Percentiles rank a stretch among this genome's conserved stretches.
These are phyloP conservation scores for Lachnellula cervina DNA, from an alignment of 2,329 filamentous ascomycete species.

Conservation along the genomic window DNA sequence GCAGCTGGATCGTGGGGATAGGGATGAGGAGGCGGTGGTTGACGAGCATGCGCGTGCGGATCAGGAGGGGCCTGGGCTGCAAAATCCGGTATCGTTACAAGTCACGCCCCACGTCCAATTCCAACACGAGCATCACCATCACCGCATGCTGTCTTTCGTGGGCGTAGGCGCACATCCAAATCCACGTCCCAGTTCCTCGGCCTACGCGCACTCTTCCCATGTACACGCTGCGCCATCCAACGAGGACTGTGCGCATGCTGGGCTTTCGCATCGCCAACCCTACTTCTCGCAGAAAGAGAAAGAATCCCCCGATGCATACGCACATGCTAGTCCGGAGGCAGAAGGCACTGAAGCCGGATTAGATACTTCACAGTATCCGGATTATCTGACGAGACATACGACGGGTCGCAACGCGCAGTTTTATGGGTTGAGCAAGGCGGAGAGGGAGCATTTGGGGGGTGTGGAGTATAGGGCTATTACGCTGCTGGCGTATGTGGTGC, in stretches of 20 bases:
- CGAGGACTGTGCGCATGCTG: background rate
- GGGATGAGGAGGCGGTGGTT: background rate
- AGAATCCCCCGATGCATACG: too few species aligned
- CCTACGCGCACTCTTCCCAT: constrained; percentile 1
- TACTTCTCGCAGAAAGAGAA: background rate
- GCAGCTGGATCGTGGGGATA: too few species aligned
- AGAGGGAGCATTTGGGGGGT: constrained; percentile 55
- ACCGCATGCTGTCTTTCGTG: constrained; percentile 16
- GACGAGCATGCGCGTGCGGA: background rate
- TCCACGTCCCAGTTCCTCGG: constrained; percentile 8
- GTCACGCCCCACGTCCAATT: too few species aligned
- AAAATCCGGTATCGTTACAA: background rate
- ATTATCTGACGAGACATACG: constrained; percentile 22
- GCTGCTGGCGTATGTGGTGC: constrained; percentile 54
- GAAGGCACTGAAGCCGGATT: background rate
- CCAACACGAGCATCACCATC: background rate
- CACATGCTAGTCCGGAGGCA: background rate
- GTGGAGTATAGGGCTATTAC: constrained; percentile 60
- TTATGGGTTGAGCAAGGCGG: constrained; percentile 45
- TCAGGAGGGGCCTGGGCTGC: background rate
- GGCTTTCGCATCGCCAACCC: background rate
- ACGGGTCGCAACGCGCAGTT: constrained; percentile 51
- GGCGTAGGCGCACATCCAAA: constrained; percentile 15
- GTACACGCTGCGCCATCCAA: background rate
- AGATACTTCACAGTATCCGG: constrained; percentile 17